Percentiles rank a stretch among this genome's conserved stretches.
Evolutionary conservation across 1,284 basidiomycete genomes (phyloP).

Genomic region (Farysia itapuensis): DNA sequence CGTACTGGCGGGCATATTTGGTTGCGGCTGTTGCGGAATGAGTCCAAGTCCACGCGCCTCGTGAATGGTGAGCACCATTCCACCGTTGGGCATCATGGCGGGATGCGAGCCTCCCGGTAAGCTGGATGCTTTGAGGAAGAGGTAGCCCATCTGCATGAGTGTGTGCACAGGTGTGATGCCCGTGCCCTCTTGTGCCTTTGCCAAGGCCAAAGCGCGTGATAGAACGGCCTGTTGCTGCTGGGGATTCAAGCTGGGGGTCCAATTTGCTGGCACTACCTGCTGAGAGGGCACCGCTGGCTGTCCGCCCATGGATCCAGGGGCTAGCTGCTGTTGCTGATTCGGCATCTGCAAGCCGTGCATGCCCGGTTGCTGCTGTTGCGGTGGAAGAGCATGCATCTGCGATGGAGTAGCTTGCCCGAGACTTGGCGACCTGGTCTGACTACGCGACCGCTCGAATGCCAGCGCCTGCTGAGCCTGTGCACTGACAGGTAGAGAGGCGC

Average conservation of each 20-base stretch:
- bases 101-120: conserved; percentile 35
- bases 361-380: conserved; percentile 3
- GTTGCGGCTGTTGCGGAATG: conserved; percentile 34
- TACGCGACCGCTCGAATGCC: conserved; percentile 39
- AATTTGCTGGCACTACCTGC: conserved; percentile 37
- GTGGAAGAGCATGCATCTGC: conserved; percentile 29
- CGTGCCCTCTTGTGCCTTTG: conserved; percentile 41
- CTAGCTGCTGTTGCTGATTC: conserved; percentile 4
- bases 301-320: conserved; percentile 1
- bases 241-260: conserved; percentile 43
- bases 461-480: neutral
- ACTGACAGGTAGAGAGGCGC: conserved; percentile 15
- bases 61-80: conserved; percentile 50
- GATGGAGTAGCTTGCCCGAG: conserved; percentile 30
- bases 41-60: conserved; percentile 50
- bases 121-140: conserved; percentile 50
- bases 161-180: conserved; percentile 43
- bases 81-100: conserved; percentile 36
- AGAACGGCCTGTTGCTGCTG: conserved; percentile 51
- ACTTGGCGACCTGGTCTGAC: conserved; percentile 42
- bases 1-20: conserved; percentile 3
- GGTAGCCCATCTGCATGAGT: conserved; percentile 51
- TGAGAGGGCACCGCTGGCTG: conserved; percentile 10
- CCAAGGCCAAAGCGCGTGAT: conserved; percentile 38
- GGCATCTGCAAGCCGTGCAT: neutral